Evolutionary conservation across 148 eudicot species (phyloP), one percentile per base, ranked within the genome.

Genomic region (Vaccinium darrowii): DNA sequence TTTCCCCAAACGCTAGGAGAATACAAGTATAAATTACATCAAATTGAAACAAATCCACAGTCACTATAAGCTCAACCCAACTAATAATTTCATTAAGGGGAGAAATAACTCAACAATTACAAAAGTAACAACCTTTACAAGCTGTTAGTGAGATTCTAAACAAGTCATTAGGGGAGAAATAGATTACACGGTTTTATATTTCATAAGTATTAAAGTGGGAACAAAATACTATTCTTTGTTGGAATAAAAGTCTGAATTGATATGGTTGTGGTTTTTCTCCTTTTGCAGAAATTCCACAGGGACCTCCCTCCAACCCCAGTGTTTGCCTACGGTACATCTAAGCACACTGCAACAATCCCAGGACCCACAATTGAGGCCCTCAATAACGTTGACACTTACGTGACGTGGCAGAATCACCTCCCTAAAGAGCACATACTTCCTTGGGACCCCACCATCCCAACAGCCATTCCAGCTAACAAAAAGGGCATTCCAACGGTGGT

Each of bases 361-460:
- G 98, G 98, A 5, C 98, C 98, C 9, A 94, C 98, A 57, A 93
- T 96, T 62, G 96, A 92, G 78, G 92, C 96, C 84, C 89, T 91
- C 21, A 93, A 92, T 3, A 95, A 94, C 14, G 71, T 93, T 9
- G 81, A 79, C 87, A 92, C 98, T 0, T 84, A 87, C 83, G 85
- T 96, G 52, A 91, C 81, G 19, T 96, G 98, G 98, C 54, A 69
- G 87, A 96, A 94, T 82, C 84, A 91, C 82, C 98, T 96, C 81
- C 98, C 99, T 23, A 43, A 85, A 18, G 82, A 90, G 51, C 98
- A 96, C 93, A 92, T 96, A 52, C 91, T 96, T 1, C 98, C 98
- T 1, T 96, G 93, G 94, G 98, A 96, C 79, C 93, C 91, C 15
- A 93, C 98, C 25, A 91, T 96, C 15, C 98, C 98, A 6, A 92